A percentile compares a stretch with the other conserved stretches of the same genome.
Evolutionary conservation across 2,329 filamentous ascomycete species (phyloP).

Genomic region (Verticillium isaacii): DNA sequence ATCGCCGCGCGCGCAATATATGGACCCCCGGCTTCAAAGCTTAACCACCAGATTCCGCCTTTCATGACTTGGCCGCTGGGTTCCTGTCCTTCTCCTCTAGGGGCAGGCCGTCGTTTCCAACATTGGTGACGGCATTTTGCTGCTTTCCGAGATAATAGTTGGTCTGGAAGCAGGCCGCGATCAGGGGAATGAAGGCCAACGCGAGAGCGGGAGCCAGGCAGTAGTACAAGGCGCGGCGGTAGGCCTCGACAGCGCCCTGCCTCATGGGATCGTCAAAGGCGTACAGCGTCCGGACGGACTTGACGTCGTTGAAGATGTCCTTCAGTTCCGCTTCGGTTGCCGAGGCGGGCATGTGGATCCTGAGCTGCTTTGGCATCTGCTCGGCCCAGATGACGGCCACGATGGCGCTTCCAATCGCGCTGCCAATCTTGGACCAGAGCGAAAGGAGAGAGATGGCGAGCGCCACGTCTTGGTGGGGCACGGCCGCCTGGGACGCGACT

Average conservation of each 20-base stretch:
- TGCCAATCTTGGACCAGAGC: conserved; percentile 9
- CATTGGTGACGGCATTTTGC: conserved; percentile 11
- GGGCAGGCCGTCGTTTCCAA: conserved; percentile 5
- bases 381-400: conserved; percentile 9
- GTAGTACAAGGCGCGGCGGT: conserved; percentile 9
- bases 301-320: conserved; percentile 6
- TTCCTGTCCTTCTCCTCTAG: conserved; percentile 8
- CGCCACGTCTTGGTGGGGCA: conserved; percentile 8
- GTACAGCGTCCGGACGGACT: conserved; percentile 10
- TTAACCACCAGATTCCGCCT: neutral
- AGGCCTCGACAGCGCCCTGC: conserved; percentile 13
- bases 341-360: conserved; percentile 15
- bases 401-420: conserved; percentile 7
- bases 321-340: conserved; percentile 16
- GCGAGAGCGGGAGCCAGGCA: conserved; percentile 8
- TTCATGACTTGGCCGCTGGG: neutral
- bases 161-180: conserved; percentile 10
- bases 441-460: conserved; percentile 7
- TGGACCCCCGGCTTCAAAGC: too few relatives aligned
- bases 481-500: conserved; percentile 6
- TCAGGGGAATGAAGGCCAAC: conserved; percentile 8
- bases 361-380: conserved; percentile 19
- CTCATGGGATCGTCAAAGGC: conserved; percentile 11
- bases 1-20: too few relatives aligned
- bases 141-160: conserved; percentile 12